These are phyloP conservation scores for Ustilago shanxiensis DNA, from an alignment of 1,284 basidiomycete species.

Conservation along the genomic window DNA sequence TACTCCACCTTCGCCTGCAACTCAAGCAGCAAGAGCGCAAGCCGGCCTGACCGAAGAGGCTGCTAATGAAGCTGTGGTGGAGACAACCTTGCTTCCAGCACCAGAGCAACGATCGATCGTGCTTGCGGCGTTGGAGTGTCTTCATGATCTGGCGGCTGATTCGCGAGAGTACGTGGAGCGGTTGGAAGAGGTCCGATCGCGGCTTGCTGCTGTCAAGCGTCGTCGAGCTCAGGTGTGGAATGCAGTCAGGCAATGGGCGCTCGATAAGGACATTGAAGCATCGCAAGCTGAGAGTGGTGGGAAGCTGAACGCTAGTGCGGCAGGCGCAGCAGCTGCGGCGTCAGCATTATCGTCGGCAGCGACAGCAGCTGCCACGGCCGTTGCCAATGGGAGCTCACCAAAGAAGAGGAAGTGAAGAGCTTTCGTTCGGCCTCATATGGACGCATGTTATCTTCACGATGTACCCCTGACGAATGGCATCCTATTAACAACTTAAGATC, in stretches of 20 bases:
- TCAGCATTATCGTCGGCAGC: conserved; percentile 10
- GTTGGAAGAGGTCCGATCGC: conserved; percentile 72
- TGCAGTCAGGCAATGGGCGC: conserved; percentile 71
- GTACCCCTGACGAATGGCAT: background rate
- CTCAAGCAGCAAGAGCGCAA: conserved; percentile 19
- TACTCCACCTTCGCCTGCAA: conserved; percentile 30
- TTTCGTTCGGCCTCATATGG: background rate
- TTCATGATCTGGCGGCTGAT: conserved; percentile 72
- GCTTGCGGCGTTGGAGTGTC: conserved; percentile 62
- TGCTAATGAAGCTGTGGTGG: conserved; percentile 38
- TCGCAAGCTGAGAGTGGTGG: conserved; percentile 3
- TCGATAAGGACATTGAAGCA: conserved; percentile 50
- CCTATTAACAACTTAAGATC: background rate
- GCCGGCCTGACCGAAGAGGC: conserved; percentile 25
- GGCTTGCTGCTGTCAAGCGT: conserved; percentile 72
- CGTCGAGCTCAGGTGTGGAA: conserved; percentile 72
- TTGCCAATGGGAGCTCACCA: conserved; percentile 33
- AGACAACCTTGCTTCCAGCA: conserved; percentile 51
- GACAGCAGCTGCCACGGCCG: conserved; percentile 5
- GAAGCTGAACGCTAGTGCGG: conserved; percentile 1
- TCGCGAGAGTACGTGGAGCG: conserved; percentile 73
- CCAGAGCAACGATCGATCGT: conserved; percentile 65
- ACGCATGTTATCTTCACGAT: background rate
- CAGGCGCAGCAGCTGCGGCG: background rate
- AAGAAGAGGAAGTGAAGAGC: conserved; percentile 33